Evolutionary conservation across 768 basidiomycete species (phyloP).

Genomic region (Lactifluus echinatus): DNA sequence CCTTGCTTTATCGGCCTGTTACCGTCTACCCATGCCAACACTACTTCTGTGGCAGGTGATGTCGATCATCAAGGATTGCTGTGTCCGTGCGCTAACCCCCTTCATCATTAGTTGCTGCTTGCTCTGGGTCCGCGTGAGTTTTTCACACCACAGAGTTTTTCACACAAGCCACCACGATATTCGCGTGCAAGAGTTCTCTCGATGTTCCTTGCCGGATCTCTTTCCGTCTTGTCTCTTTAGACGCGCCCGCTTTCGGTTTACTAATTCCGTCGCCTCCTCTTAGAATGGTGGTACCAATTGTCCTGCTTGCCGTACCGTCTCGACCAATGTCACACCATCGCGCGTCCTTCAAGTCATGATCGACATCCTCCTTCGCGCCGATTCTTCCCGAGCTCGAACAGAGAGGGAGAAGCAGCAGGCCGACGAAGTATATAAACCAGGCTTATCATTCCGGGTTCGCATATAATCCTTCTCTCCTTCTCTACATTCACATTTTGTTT

Average conservation of each 20-base stretch:
- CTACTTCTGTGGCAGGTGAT: slow-evolving; percentile 85
- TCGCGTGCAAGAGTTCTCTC: background rate
- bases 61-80: slow-evolving; percentile 1
- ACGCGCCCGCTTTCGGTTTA: background rate
- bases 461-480: slow-evolving; percentile 22
- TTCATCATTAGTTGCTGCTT: slow-evolving; percentile 52
- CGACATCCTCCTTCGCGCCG: slow-evolving; percentile 61
- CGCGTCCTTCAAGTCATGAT: slow-evolving; percentile 65
- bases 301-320: slow-evolving; percentile 68
- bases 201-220: background rate
- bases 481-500: background rate
- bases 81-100: slow-evolving; percentile 7
- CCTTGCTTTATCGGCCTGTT: slow-evolving; percentile 73
- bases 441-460: slow-evolving; percentile 51
- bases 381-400: slow-evolving; percentile 58
- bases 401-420: slow-evolving; percentile 71
- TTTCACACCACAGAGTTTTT: background rate
- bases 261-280: background rate
- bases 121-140: slow-evolving; percentile 77
- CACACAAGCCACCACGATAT: background rate
- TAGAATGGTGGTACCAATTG: slow-evolving; percentile 83
- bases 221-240: slow-evolving; percentile 19
- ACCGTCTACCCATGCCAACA: slow-evolving; percentile 80
- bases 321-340: slow-evolving; percentile 61
- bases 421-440: slow-evolving; percentile 66